Conservation (phyloP, 176 grass and related monocot species). For the Secale cereale region DNA sequence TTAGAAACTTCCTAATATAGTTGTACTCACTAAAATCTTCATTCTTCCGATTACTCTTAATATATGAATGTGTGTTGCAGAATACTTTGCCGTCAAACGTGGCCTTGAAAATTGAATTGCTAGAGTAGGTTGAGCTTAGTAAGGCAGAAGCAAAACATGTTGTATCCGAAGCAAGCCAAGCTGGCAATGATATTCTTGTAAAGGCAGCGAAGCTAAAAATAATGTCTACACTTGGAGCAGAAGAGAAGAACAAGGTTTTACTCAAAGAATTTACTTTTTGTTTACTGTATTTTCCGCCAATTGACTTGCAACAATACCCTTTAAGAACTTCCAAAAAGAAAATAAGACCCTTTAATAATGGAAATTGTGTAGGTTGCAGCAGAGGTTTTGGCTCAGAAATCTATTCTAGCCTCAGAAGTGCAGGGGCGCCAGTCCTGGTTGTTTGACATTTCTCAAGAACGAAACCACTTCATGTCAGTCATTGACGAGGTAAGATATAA, state of each 20-base stretch:
- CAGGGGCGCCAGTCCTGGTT: too few species aligned
- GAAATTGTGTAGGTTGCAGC: too few species aligned
- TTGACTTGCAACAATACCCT: too few species aligned
- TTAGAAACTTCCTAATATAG: not conserved
- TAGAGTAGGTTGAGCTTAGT: conserved; percentile 39
- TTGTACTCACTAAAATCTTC: not conserved
- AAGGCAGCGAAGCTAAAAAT: conserved; percentile 53
- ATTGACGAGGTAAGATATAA: too few species aligned
- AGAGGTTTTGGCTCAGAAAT: too few species aligned
- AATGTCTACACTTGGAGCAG: conserved; percentile 33
- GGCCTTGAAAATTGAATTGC: conserved; percentile 41
- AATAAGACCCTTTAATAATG: too few species aligned
- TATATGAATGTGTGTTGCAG: not conserved
- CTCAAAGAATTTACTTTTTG: too few species aligned
- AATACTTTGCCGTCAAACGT: conserved; percentile 43
- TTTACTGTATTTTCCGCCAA: too few species aligned
- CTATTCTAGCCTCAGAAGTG: too few species aligned
- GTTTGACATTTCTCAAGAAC: too few species aligned
- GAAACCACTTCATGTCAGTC: too few species aligned
- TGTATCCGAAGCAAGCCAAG: conserved; percentile 44
- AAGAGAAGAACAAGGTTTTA: conserved; percentile 58
- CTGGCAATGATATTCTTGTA: conserved; percentile 52
- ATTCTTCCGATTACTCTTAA: not conserved
- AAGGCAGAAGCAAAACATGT: not conserved
- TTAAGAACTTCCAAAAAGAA: too few species aligned